These are phyloP conservation scores for Rhodotorula diobovata DNA, from an alignment of 768 basidiomycete genomes.

Conservation along the genomic window DNA sequence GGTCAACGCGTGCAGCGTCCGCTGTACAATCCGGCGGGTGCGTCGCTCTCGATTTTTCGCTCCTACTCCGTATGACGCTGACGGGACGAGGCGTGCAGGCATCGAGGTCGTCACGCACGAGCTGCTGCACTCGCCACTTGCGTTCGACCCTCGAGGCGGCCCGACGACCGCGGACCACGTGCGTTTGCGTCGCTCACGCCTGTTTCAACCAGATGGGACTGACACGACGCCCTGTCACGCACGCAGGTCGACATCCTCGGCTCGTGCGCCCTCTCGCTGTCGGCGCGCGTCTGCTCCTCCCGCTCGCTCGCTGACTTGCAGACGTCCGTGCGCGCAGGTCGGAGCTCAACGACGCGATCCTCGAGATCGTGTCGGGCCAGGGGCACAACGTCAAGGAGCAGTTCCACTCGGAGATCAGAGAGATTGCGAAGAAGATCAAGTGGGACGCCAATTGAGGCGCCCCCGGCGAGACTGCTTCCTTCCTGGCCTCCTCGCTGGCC, in stretches of 20 bases:
- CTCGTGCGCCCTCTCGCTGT: slow-evolving; percentile 47
- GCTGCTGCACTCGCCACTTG: slow-evolving; percentile 71
- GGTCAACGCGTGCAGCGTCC: slow-evolving; percentile 48
- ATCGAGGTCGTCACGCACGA: slow-evolving; percentile 82
- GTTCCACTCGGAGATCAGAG: slow-evolving; percentile 70
- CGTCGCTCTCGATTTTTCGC: too few relatives aligned
- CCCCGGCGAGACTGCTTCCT: too few relatives aligned
- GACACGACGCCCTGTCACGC: neutral
- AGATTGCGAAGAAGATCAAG: slow-evolving; percentile 66
- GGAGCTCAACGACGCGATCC: slow-evolving; percentile 78
- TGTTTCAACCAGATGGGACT: too few relatives aligned
- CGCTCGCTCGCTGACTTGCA: neutral
- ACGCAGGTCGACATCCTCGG: slow-evolving; percentile 79
- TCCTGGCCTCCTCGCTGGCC: too few relatives aligned
- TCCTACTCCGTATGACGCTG: too few relatives aligned
- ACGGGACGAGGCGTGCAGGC: too few relatives aligned
- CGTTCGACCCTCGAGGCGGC: slow-evolving; percentile 75
- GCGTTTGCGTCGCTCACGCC: neutral
- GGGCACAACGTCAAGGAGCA: slow-evolving; percentile 60
- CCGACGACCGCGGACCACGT: slow-evolving; percentile 64
- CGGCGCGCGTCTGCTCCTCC: neutral
- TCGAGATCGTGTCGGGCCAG: slow-evolving; percentile 80
- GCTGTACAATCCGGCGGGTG: slow-evolving; percentile 87
- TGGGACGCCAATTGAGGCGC: slow-evolving; percentile 58
- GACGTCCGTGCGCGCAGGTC: slow-evolving; percentile 44